A percentile compares a stretch with the other conserved stretches of the same genome.
phyloP scores from a whole-genome alignment of 176 grass and related monocot species.

The Canna indica region DNA sequence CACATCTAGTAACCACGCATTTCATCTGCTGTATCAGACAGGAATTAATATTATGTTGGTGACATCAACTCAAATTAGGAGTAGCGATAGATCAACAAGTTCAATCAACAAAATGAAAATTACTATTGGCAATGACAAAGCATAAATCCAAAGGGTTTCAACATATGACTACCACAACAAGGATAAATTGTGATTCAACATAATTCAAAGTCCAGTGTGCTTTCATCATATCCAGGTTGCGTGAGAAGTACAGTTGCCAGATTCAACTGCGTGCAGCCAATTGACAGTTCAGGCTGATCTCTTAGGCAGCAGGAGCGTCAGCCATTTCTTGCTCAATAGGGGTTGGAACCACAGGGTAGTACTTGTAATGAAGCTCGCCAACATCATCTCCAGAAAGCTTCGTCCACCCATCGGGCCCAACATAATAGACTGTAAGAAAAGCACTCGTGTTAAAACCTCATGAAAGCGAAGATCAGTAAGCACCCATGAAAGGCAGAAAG shows the following conservation, averaged over 20 bases:
- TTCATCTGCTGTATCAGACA: no score
- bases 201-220: no score
- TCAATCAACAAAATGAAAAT: no score
- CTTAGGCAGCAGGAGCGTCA: slow-evolving; percentile 49
- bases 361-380: slow-evolving; percentile 78
- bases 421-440: slow-evolving; percentile 59
- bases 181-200: no score
- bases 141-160: no score
- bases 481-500: background rate
- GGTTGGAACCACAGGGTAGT: slow-evolving; percentile 47
- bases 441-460: no score
- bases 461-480: background rate
- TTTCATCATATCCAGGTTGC: background rate
- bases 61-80: no score
- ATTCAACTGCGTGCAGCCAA: background rate
- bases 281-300: background rate
- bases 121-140: no score
- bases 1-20: no score
- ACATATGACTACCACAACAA: no score
- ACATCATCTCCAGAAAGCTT: slow-evolving; percentile 97
- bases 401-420: slow-evolving; percentile 77
- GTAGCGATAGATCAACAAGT: no score
- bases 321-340: slow-evolving; percentile 75
- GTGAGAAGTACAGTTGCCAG: background rate
- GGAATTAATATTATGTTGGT: no score